Evolutionary conservation across 1,284 basidiomycete genomes (phyloP).

Genomic region (Malassezia japonica): DNA sequence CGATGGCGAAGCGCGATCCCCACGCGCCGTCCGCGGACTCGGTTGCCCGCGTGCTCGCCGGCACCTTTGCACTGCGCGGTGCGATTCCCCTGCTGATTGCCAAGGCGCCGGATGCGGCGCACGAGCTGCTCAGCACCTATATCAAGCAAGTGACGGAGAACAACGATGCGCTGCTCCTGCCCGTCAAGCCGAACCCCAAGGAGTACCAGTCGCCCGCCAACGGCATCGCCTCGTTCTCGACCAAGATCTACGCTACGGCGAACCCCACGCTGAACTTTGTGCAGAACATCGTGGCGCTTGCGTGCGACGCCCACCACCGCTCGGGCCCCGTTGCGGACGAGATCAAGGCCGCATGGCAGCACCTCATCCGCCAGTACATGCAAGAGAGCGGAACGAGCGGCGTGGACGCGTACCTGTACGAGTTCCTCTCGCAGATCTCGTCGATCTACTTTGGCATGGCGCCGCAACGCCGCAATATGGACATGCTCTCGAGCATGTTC

Average conservation of each 20-base stretch:
- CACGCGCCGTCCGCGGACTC: conserved; percentile 2
- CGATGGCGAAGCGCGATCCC: conserved; percentile 1
- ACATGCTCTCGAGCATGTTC: conserved; percentile 16
- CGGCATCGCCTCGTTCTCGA: conserved; percentile 10
- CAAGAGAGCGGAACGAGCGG: conserved; percentile 3
- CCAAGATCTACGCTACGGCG: conserved; percentile 35
- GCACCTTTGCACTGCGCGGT: conserved; percentile 13
- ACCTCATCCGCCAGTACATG: conserved; percentile 8
- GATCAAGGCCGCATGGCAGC: conserved; percentile 12
- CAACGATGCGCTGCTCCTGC: conserved; percentile 33
- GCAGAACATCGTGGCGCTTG: conserved; percentile 37
- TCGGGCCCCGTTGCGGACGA: not conserved
- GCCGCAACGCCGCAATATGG: conserved; percentile 5
- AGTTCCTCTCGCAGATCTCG: conserved; percentile 11
- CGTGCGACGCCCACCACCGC: conserved; percentile 18
- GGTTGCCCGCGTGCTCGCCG: conserved; percentile 11
- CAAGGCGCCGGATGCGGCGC: conserved; percentile 10
- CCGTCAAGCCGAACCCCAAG: conserved; percentile 41
- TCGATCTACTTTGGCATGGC: conserved; percentile 8
- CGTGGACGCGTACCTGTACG: conserved; percentile 3
- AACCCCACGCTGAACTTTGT: conserved; percentile 41
- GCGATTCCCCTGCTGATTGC: conserved; percentile 10
- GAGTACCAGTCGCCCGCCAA: conserved; percentile 32
- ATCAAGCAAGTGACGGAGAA: conserved; percentile 19
- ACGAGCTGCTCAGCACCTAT: conserved; percentile 26